Base-by-base conservation (phyloP, 805 yeast genomes). In the Yarrowia alimentaria region DNA sequence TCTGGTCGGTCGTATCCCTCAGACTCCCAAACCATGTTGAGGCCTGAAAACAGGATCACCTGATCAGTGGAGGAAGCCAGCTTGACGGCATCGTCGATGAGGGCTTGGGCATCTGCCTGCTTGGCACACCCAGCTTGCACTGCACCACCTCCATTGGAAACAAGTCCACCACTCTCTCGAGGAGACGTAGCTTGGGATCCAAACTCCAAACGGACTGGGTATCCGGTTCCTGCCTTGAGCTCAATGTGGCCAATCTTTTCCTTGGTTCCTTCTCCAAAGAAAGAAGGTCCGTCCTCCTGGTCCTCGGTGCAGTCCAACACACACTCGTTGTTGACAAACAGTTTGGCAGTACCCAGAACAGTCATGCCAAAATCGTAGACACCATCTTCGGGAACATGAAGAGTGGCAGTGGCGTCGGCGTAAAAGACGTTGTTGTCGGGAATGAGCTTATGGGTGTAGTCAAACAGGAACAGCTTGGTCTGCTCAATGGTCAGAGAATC, bases 1-100 rank as follows among this genome's bases (percentile, higher is more conserved):
- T 68, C 55, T 3, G 61, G 59, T 58, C 84, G 67, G 60, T 80
- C 85, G 56, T 67, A 72, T 30, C 84, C 82, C 61, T 80, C 85
- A 19, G 77, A 65, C 61, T 80, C 85, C 74, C 77, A 78, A 31
- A 78, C 82, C 21, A 65, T 64, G 55, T 75, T 71, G 53, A 77
- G 66, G 25, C 85, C 85, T 49, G 75, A 66, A 50, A 70, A 62
- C 37, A 80, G 57, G 14, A 79, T 62, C 16, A 77, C 82, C 60
- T 77, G 77, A 55, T 80, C 84, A 17, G 64, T 78, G 1, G 59
- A 28, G 55, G 69, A 24, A 30, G 43, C 43, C 16, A 37, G 21
- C 21, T 24, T 11, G 8, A 37, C 43, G 17, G 43, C 43, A 18
- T 62, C 59, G 1, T 51, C 42, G 31, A 75, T 68, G 55, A 66